Evolutionary conservation across 768 basidiomycete genomes (phyloP), one percentile per base, ranked within the genome.

Genomic region (Russula brevipes): DNA sequence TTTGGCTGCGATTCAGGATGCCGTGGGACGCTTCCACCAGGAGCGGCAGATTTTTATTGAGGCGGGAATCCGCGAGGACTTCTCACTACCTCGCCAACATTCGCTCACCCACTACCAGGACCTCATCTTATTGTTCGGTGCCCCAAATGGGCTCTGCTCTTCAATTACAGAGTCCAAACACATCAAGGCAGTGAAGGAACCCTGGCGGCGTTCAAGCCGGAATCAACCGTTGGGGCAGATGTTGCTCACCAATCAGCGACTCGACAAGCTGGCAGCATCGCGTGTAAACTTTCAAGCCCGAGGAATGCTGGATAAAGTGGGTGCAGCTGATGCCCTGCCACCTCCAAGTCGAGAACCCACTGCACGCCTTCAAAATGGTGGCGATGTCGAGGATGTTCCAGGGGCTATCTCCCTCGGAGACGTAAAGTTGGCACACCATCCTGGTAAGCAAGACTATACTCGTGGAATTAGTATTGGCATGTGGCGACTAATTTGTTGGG

Each of bases 11-110:
- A 31, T 55, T 17, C 17, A 55, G 1, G 24, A 5, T 1, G 41
- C 24, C 2, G 7, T 55, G 2, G 30, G 8, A 1, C 16, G 9
- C 12, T 55, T 55, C 10, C 54, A 55, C n/a, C 30, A 17, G 7
- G 41, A 42, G 4, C 41, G 9, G 2, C 9, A 55, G 5, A 42
- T 55, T 3, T 55, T 55, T 16, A 44, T 17, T 9, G 30, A 42
- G n/a, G 31, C 19, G 2, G 38, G 39, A 12, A 1, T 50, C 9
- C 12, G 36, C 19, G n/a, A 38, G 8, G 66, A 59, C 8, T 60
- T 72, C 42, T 61, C 61, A 1, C 69, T 72, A 12, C 74, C 69
- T 12, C 63, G 69, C 0, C 73, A 74, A 39, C 73, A 73, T 46
- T 56, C 72, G 10, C 63, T 73, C 5, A 17, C 54, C 6, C 73